Base-by-base conservation (phyloP, 805 yeast genomes). In the Yarrowia osloensis region DNA sequence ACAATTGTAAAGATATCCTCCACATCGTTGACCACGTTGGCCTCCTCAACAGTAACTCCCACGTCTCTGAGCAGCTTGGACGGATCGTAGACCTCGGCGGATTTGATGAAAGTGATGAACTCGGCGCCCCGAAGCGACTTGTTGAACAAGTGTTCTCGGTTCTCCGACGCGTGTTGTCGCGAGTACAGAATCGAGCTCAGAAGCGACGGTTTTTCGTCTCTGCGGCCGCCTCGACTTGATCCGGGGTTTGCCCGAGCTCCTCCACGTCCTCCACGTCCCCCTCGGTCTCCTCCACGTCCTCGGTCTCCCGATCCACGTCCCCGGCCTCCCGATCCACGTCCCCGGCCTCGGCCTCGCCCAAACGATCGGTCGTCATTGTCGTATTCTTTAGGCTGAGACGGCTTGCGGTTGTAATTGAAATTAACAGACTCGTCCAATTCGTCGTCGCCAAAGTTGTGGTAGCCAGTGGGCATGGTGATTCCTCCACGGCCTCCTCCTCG, bases 71-170 rank as follows among this genome's bases (percentile, higher is more conserved):
- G 22, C 37, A 57, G n/a, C 28, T 57, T 57, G 6, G 63, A 57
- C 4, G 63, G 63, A 31, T 61, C 66, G 15, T 61, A 61, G 8
- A 61, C 66, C 42, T 61, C 66, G 6, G 54, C 42, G 1, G 54
- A 44, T 19, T 61, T 61, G 54, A 61, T 44, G 24, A 61, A 61
- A 1, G 44, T 35, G 44, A 61, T 61, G 42, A 33, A 31, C 33
- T 61, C 54, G 7, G 66, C 40, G 9, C 44, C 42, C n/a, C 66
- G 66, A 24, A 57, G 49, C 5, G 63, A 57, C 26, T 37, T 57
- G 47, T 57, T 57, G 49, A 39, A 57, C 63, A 57, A 40, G 49
- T 57, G 63, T 40, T 57, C 63, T 57, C 63, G 19, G 49, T 57
- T 57, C 28, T 57, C 63, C 2, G 63, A 39, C 26, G 63, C 47